phyloP scores from a whole-genome alignment of 306 rosid genomes.

The Senna siamea region DNA sequence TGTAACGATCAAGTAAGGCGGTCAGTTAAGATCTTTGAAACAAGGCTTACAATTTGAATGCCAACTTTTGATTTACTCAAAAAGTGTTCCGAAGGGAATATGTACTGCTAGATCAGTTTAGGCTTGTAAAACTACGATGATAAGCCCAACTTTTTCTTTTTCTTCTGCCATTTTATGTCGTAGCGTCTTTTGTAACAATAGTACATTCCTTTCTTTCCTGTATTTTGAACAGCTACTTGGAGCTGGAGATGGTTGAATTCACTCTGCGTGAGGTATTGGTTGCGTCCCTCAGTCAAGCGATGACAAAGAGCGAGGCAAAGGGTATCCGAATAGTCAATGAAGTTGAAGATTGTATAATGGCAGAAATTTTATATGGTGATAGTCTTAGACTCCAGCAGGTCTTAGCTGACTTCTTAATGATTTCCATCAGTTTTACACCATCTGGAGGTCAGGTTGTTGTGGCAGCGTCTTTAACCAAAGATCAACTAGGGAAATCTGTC shows the following conservation, averaged over 20 bases:
- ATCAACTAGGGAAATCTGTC: conserved; percentile 78
- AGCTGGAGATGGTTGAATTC: conserved; percentile 92
- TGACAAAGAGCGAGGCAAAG: conserved; percentile 61
- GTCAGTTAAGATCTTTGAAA: background rate
- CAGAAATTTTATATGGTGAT: conserved; percentile 77
- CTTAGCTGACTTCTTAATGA: conserved; percentile 71
- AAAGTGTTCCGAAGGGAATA: conserved; percentile 4
- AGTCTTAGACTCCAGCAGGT: conserved; percentile 88
- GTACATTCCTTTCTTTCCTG: conserved; percentile 20
- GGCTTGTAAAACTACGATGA: conserved; percentile 19
- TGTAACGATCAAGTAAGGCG: background rate
- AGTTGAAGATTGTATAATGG: conserved; percentile 54
- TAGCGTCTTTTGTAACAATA: conserved; percentile 19
- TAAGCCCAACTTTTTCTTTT: background rate
- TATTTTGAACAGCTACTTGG: conserved; percentile 61
- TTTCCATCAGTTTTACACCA: conserved; percentile 65
- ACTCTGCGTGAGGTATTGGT: conserved; percentile 72
- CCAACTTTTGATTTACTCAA: conserved; percentile 7
- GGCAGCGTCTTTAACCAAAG: conserved; percentile 66
- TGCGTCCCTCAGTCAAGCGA: conserved; percentile 78
- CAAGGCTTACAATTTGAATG: conserved; percentile 10
- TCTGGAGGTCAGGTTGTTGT: conserved; percentile 69
- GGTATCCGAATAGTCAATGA: conserved; percentile 70
- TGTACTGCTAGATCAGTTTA: conserved; percentile 3
- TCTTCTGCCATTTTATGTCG: conserved; percentile 33